A percentile compares a stretch with the other conserved stretches of the same genome.
These are phyloP conservation scores for Alternaria consortialis DNA, from an alignment of 2,329 filamentous ascomycete genomes.

Conservation along the genomic window DNA sequence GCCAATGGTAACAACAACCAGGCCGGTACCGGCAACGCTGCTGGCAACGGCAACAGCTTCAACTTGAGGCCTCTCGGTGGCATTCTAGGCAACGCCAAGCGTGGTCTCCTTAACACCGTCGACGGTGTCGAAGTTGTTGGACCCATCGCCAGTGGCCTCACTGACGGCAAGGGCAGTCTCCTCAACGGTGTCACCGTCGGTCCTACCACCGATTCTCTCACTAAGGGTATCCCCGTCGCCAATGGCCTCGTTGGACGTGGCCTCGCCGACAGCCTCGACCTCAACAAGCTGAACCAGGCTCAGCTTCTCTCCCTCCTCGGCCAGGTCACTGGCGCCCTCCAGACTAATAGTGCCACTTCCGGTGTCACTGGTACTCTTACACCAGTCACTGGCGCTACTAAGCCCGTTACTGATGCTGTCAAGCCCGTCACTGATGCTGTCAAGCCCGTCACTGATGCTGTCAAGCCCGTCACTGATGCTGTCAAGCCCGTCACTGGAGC, in stretches of 20 bases:
- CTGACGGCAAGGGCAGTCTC: not conserved
- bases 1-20: slow-evolving; percentile 23
- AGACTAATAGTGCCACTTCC: not conserved
- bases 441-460: slow-evolving; percentile 2
- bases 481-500: not conserved
- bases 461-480: not conserved
- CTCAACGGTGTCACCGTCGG: not conserved
- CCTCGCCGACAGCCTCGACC: not conserved
- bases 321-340: not conserved
- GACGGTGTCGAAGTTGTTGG: not conserved
- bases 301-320: not conserved
- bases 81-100: not conserved
- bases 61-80: slow-evolving; percentile 18
- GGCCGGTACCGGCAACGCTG: slow-evolving; percentile 11
- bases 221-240: not conserved
- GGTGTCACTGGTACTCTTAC: not conserved
- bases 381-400: not conserved
- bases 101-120: not conserved
- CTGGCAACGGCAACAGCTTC: slow-evolving; percentile 21
- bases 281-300: not conserved
- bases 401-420: not conserved
- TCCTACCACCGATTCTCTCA: not conserved
- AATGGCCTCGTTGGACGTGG: not conserved
- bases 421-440: not conserved
- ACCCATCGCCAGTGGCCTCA: not conserved